Evolutionary conservation across 2,329 filamentous ascomycete species (phyloP).

Genomic region (Dothideomycetes sp.): DNA sequence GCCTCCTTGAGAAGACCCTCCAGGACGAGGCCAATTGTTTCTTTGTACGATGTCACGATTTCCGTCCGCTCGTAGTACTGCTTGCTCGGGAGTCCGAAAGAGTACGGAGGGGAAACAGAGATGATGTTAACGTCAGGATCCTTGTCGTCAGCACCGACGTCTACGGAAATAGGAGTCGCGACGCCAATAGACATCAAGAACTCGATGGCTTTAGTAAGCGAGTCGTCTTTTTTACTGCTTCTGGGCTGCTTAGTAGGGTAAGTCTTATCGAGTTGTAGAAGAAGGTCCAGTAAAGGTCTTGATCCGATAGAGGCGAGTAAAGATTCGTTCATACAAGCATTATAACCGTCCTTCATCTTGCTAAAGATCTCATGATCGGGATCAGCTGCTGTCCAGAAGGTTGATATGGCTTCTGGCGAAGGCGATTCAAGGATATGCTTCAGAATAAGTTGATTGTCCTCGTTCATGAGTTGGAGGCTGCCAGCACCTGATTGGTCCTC

Average conservation of each 20-base stretch:
- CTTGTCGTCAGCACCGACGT: conserved; percentile 38
- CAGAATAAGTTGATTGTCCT: conserved; percentile 12
- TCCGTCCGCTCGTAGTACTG: conserved; percentile 51
- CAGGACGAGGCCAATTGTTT: conserved; percentile 35
- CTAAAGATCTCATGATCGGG: conserved; percentile 54
- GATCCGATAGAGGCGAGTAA: conserved; percentile 47
- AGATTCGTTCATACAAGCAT: conserved; percentile 56
- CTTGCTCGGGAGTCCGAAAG: conserved; percentile 52
- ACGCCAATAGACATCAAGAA: conserved; percentile 9
- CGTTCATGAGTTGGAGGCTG: conserved; percentile 12
- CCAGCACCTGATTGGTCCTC: conserved; percentile 11
- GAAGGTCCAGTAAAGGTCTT: conserved; percentile 46
- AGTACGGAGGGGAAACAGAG: conserved; percentile 35
- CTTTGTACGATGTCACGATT: conserved; percentile 44
- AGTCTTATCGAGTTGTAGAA: conserved; percentile 43
- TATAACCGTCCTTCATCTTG: conserved; percentile 55
- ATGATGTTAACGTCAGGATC: conserved; percentile 46
- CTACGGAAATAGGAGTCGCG: background rate
- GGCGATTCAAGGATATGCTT: conserved; percentile 12
- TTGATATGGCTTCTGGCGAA: conserved; percentile 3
- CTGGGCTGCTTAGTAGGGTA: conserved; percentile 19
- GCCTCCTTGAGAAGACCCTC: conserved; percentile 28
- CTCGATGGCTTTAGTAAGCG: conserved; percentile 14
- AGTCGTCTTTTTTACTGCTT: conserved; percentile 26
- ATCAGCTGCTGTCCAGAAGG: conserved; percentile 12